A percentile compares a stretch with the other conserved stretches of the same genome.
phyloP scores from a whole-genome alignment of 345 rosid species.

The Sonneratia caseolaris region DNA sequence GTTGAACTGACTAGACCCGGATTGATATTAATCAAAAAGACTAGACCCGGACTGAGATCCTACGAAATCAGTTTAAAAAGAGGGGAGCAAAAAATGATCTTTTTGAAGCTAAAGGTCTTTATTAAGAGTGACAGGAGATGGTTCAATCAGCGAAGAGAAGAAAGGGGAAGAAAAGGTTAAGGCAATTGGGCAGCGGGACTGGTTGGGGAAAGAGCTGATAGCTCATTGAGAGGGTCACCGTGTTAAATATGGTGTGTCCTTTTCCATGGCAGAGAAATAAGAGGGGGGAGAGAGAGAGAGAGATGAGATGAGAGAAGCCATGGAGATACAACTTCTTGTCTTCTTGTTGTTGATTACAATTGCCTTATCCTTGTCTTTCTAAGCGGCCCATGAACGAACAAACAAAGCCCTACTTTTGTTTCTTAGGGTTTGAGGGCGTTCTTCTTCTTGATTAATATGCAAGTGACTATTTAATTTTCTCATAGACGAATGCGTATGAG shows the following conservation, averaged over 20 bases:
- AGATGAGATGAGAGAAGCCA: not conserved
- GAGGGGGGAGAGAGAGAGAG: not conserved
- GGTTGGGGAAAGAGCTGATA: not conserved
- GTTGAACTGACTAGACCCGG: not conserved
- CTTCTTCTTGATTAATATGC: not conserved
- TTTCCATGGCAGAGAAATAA: slow-evolving; percentile 2
- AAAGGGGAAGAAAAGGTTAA: not conserved
- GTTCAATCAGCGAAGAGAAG: slow-evolving; percentile 2
- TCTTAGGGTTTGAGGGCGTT: not conserved
- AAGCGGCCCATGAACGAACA: not conserved
- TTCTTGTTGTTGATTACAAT: not conserved
- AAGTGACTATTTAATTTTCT: not conserved
- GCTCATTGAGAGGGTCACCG: not conserved
- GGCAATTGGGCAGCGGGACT: not conserved
- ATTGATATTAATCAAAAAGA: no score
- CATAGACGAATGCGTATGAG: not conserved
- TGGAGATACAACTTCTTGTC: not conserved
- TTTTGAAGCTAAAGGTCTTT: not conserved
- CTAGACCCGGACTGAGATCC: not conserved
- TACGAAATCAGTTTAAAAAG: not conserved
- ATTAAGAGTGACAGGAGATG: slow-evolving; percentile 8
- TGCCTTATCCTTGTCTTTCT: not conserved
- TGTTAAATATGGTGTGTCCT: not conserved
- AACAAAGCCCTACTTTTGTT: not conserved
- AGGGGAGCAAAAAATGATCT: not conserved